Evolutionary conservation across 2,329 filamentous ascomycete species (phyloP), one percentile per base, ranked within the genome.

Genomic region (Fusarium sambucinum): DNA sequence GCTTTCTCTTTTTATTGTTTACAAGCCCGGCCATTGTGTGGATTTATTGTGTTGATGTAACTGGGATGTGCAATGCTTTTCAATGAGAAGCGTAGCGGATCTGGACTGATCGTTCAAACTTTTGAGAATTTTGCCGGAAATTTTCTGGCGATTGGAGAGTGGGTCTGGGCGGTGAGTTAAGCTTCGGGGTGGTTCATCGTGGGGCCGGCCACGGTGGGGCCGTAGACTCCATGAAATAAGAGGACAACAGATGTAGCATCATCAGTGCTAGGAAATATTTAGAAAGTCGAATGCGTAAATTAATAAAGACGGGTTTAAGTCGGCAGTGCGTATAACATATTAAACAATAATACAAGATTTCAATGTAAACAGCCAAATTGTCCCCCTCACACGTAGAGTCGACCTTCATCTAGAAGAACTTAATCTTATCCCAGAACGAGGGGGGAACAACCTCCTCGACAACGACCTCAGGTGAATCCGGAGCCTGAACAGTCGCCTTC

Each of bases 401-500:
- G 37, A 53, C 14, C 30, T 42, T 32, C 19, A 27, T 21, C 41
- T 66, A 69, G 10, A 66, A 63, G 55, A 68, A 71, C 33, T 62
- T 64, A 41, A 83, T 69, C 66, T 76, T 82, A 35, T 82, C 79
- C 85, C 85, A 87, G 32, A 87, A 79, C 1, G 83, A 83, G 5
- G 66, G 63, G 14, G 71, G 41, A n/a, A 70, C 59, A 30, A 75
- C 78, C 12, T 73, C 73, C 11, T 59, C 47, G 21, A 41, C 73
- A 32, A 70, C 70, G 14, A 67, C 70, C n/a, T 69, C 60, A 63
- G 70, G 72, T 7, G 62, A 44, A 8, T 71, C 71, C 9, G 83
- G 80, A 10, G 86, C 84, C 1, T 84, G 82, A 14, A 88, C 73
- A 3, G 88, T 73, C 0, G 83, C 87, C 58, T 88, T 90, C 95